A percentile compares a stretch with the other conserved stretches of the same genome.
These are phyloP conservation scores for Kluyveromyces starmeri DNA, from an alignment of 805 yeast species.

Conservation along the genomic window DNA sequence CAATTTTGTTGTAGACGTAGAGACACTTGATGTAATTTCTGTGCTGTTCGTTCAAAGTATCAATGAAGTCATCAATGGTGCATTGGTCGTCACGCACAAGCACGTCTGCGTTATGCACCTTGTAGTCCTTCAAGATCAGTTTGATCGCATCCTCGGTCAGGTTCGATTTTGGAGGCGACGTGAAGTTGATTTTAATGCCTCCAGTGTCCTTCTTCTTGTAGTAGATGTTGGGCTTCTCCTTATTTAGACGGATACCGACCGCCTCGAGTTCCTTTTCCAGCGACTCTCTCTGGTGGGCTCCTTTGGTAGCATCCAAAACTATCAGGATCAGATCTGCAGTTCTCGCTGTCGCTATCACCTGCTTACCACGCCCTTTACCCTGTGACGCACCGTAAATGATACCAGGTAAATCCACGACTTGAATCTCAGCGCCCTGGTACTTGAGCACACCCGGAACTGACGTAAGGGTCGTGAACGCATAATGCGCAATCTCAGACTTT, in stretches of 20 bases:
- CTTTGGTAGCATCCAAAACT: constrained; percentile 94
- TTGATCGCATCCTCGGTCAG: constrained; percentile 73
- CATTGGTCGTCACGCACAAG: constrained; percentile 79
- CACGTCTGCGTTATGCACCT: constrained; percentile 89
- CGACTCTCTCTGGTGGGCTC: constrained; percentile 78
- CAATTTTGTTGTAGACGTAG: constrained; percentile 91
- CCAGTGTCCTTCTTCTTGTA: constrained; percentile 80
- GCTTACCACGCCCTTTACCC: constrained; percentile 96
- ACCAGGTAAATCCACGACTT: constrained; percentile 96
- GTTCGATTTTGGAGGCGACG: constrained; percentile 65
- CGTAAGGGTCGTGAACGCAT: constrained; percentile 92
- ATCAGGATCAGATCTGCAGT: constrained; percentile 88
- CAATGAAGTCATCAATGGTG: constrained; percentile 90
- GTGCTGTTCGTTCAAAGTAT: constrained; percentile 79
- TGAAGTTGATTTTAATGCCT: constrained; percentile 77
- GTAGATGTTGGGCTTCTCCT: constrained; percentile 65
- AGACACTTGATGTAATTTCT: constrained; percentile 85
- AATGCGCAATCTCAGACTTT: constrained; percentile 88
- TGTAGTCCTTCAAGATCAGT: constrained; percentile 74
- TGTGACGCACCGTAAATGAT: constrained; percentile 94
- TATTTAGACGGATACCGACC: constrained; percentile 87
- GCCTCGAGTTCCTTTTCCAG: constrained; percentile 85
- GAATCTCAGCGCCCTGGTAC: constrained; percentile 94
- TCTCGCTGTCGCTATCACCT: constrained; percentile 92
- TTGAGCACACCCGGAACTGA: constrained; percentile 94